Conservation (phyloP, 192 early-diverging fungal genomes). For the Lobulomyces angularis region DNA sequence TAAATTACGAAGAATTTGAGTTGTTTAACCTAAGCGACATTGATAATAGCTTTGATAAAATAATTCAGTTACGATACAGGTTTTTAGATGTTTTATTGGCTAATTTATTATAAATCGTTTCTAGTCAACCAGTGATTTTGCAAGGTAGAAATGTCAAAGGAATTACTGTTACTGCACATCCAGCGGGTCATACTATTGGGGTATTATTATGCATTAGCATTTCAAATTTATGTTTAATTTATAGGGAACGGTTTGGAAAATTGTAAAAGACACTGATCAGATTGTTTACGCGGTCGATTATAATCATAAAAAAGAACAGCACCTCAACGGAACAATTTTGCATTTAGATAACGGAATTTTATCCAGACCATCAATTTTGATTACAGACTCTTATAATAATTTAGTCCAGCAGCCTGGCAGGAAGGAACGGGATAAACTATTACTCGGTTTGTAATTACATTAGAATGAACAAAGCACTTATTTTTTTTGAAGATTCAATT, state of each 20-base stretch:
- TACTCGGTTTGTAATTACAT: slow-evolving; percentile 47
- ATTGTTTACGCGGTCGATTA: slow-evolving; percentile 94
- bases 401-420: slow-evolving; percentile 52
- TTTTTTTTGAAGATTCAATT: slow-evolving; percentile 40
- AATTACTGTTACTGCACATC: slow-evolving; percentile 79
- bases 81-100: slow-evolving; percentile 31
- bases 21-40: slow-evolving; percentile 70
- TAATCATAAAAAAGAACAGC: slow-evolving; percentile 85
- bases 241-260: slow-evolving; percentile 96
- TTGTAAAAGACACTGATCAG: slow-evolving; percentile 84
- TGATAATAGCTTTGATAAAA: slow-evolving; percentile 69
- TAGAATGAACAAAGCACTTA: no score
- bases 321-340: slow-evolving; percentile 11
- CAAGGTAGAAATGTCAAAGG: slow-evolving; percentile 66
- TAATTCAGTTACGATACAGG: slow-evolving; percentile 70
- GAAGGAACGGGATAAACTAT: slow-evolving; percentile 58
- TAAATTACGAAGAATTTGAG: slow-evolving; percentile 55
- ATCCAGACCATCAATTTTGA: slow-evolving; percentile 72
- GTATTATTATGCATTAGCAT: no score
- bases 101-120: slow-evolving; percentile 6
- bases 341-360: slow-evolving; percentile 67
- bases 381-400: slow-evolving; percentile 82
- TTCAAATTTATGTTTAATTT: no score
- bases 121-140: not conserved
- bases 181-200: slow-evolving; percentile 91